Base-by-base conservation (phyloP, 495 filamentous ascomycete species). In the Aspergillus saccharolyticus region DNA sequence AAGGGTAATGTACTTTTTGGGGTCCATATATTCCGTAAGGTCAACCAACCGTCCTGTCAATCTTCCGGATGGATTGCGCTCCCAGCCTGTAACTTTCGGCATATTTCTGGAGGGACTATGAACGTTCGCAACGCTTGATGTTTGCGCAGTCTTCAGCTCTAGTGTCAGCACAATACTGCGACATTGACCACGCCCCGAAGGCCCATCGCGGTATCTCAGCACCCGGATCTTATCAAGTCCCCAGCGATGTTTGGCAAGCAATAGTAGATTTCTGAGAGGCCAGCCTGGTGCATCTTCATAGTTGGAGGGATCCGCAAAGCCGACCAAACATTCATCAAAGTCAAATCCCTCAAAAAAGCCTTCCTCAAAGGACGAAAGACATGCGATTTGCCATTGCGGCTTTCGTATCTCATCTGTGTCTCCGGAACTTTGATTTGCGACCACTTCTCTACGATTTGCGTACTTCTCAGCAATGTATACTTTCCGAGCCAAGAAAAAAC, bases 61-160 rank as follows among this genome's bases (percentile, higher is more conserved):
- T 64, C 94, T 96, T 19, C 87, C 86, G 22, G 77, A 75, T 12
- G 77, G 79, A 58, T 91, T 90, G 30, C 92, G 86, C 70, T 98
- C 94, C 94, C 94, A 98, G 33, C 94, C 94, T 6, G 90, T 96
- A 15, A 92, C 84, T 67, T 91, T 96, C 16, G 94, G 94, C 78
- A 95, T 79, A 42, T 70, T 58, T 59, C 56, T 77, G 67, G 10
- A 64, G 47, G 60, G 56, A 54, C 51, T 67, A 58, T 42, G 52
- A 20, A 70, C 44, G 51, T 25, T 63, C 15, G 14, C 22, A 50
- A 3, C 15, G 17, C 47, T 63, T 12, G 54, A 62, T 42, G 47
- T 56, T 57, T 53, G 55, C 4, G 65, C 54, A 22, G 46, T 48
- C 20, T 81, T 83, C 50, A 85, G 82, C 58, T 82, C 72, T 24